phyloP scores from a whole-genome alignment of 164 flowering plant species.

The Magnolia sinica region DNA sequence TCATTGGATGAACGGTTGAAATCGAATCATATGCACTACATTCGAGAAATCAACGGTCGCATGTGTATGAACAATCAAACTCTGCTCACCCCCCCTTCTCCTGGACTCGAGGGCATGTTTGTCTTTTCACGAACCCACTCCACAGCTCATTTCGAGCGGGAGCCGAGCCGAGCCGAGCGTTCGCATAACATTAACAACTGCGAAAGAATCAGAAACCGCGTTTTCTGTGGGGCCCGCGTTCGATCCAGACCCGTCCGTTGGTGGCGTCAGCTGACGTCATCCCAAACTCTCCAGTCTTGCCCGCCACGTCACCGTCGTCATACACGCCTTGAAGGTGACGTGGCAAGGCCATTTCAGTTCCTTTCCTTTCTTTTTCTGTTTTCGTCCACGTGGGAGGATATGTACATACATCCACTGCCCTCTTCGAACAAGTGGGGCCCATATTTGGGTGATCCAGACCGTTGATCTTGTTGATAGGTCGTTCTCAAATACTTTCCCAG shows the following conservation, averaged over 20 bases:
- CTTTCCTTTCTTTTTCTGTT: background rate
- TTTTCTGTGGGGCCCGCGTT: background rate
- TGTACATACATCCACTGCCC: background rate
- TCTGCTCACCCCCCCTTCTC: too few species aligned
- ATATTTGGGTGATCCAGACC: too few species aligned
- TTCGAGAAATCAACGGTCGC: too few species aligned
- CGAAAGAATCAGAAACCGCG: background rate
- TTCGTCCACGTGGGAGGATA: background rate
- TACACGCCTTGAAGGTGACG: conserved; percentile 7
- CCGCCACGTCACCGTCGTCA: background rate
- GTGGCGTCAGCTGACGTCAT: conserved; percentile 10
- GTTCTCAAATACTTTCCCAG: background rate
- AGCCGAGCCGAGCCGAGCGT: background rate
- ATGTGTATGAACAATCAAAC: too few species aligned
- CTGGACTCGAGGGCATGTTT: too few species aligned
- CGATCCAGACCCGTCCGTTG: background rate
- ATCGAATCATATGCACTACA: too few species aligned
- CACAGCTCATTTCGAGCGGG: background rate
- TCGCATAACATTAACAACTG: background rate
- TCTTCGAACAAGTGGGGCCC: background rate
- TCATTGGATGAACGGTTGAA: too few species aligned
- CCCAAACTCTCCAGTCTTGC: background rate
- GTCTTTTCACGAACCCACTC: too few species aligned
- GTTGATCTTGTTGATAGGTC: background rate
- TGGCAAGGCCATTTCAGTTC: background rate